Conservation (phyloP, 140 eudicot genomes). For the Erigeron philadelphicus region DNA sequence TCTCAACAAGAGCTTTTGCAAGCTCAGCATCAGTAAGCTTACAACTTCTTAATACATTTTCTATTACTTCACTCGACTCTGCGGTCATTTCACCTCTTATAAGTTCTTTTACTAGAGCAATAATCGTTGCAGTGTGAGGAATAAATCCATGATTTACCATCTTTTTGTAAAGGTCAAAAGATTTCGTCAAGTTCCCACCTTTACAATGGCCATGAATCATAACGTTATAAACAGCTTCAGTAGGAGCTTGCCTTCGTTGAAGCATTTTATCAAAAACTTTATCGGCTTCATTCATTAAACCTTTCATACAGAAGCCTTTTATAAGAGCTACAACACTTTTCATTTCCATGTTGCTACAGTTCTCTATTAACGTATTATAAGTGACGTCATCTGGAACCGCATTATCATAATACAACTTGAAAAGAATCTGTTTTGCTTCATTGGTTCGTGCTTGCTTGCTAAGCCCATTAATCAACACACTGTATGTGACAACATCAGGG, state of each 20-base stretch:
- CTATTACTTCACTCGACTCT: constrained; percentile 58
- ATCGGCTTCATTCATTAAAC: constrained; percentile 89
- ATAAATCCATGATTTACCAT: constrained; percentile 55
- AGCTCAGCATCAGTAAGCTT: constrained; percentile 67
- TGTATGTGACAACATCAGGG: constrained; percentile 89
- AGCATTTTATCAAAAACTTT: constrained; percentile 64
- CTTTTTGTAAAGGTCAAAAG: constrained; percentile 57
- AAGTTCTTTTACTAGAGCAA: constrained; percentile 70
- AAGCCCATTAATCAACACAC: constrained; percentile 83
- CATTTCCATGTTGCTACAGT: constrained; percentile 48
- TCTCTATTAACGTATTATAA: constrained; percentile 63
- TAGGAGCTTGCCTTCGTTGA: constrained; percentile 37
- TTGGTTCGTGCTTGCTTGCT: constrained; percentile 79
- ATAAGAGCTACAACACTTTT: constrained; percentile 63
- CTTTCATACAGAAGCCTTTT: constrained; percentile 92
- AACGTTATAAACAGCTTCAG: constrained; percentile 61
- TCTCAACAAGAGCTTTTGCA: constrained; percentile 77
- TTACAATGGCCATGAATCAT: constrained; percentile 83
- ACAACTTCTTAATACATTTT: constrained; percentile 64
- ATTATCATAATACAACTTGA: constrained; percentile 65
- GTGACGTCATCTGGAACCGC: constrained; percentile 71
- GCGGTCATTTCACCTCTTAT: constrained; percentile 47
- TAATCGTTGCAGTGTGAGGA: constrained; percentile 71
- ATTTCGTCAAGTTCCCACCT: constrained; percentile 66
- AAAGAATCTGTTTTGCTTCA: constrained; percentile 80